Evolutionary conservation across 352 stramenopile species (phyloP), one percentile per base, ranked within the genome.

Genomic region (Pythium biforme): DNA sequence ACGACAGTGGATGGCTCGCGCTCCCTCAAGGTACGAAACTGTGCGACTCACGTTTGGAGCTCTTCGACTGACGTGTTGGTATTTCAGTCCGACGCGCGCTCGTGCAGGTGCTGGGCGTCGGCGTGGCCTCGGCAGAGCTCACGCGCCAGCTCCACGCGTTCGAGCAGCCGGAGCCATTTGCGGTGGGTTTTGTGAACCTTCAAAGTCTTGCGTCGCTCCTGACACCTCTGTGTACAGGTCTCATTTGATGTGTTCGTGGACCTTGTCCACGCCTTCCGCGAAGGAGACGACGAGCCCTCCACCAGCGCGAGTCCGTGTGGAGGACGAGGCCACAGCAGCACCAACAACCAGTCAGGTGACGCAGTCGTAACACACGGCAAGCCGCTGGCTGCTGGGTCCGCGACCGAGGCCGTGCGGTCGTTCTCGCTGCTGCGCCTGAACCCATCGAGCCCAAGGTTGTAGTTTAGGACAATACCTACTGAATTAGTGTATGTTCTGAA

Each of bases 161-260:
- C 62, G 66, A 74, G 31, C 61, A 79, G 29, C 47, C 60, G 20
- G 59, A 86, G 22, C 60, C 76, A 8, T 76, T 73, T 33, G 65
- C 76, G 26, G 81, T 88, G 45, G 27, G 70, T 68, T 41, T 48
- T 50, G 3, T 34, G 4, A 51, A 2, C 17, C 6, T 54, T 29
- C 14, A 7, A 1, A 17, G 37, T 43, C 37, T 8, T 19, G 37
- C 15, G 37, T 43, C 19, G 37, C 37, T 43, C 9, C 37, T 43
- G 11, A 43, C 37, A n/a, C n/a, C 3, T 29, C 14, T 27, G 19
- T 62, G 20, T 7, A 31, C 54, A 91, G 82, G 69, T 90, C 59
- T 73, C 73, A 31, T 90, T 91, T 53, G 78, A 88, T 33, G 59
- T 79, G 23, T 91, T 91, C 39, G 65, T 67, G 5, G 76, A 88